Conservation (phyloP, 345 rosid species). For the Capsella bursapastoris region DNA sequence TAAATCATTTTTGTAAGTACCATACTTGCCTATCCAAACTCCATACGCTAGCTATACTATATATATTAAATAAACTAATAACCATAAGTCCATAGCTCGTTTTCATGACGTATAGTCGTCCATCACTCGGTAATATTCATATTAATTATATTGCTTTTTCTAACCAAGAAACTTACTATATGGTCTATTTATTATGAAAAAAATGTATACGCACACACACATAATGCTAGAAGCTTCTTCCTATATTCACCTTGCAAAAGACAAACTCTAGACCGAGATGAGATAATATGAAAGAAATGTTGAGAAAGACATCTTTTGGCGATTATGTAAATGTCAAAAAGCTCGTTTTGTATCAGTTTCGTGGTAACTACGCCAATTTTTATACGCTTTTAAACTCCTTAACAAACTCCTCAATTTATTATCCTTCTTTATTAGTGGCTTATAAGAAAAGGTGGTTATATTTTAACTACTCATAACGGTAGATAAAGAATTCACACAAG, state of each 20-base stretch:
- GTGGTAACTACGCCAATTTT: background rate
- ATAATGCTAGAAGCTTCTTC: slow-evolving; percentile 36
- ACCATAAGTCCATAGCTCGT: slow-evolving; percentile 31
- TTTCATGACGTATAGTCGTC: slow-evolving; percentile 40
- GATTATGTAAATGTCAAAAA: background rate
- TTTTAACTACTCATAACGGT: slow-evolving; percentile 2
- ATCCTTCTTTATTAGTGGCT: slow-evolving; percentile 2
- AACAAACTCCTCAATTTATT: background rate
- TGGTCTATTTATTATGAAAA: slow-evolving; percentile 8
- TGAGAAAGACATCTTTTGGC: background rate
- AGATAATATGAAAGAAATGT: background rate
- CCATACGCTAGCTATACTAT: slow-evolving; percentile 34
- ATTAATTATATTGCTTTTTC: slow-evolving; percentile 3
- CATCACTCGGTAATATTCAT: background rate
- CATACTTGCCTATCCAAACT: slow-evolving; percentile 35
- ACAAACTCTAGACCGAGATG: slow-evolving; percentile 4
- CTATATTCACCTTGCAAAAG: slow-evolving; percentile 4
- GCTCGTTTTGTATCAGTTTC: background rate
- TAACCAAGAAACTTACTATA: slow-evolving; percentile 11
- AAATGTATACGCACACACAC: background rate
- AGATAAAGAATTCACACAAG: slow-evolving; percentile 21
- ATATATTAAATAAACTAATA: slow-evolving; percentile 11
- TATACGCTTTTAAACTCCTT: background rate
- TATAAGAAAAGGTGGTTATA: background rate
- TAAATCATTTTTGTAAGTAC: slow-evolving; percentile 26